Evolutionary conservation across 1,139 yeast species (phyloP), one percentile per base, ranked within the genome.

Genomic region (Suhomyces bokatorum): DNA sequence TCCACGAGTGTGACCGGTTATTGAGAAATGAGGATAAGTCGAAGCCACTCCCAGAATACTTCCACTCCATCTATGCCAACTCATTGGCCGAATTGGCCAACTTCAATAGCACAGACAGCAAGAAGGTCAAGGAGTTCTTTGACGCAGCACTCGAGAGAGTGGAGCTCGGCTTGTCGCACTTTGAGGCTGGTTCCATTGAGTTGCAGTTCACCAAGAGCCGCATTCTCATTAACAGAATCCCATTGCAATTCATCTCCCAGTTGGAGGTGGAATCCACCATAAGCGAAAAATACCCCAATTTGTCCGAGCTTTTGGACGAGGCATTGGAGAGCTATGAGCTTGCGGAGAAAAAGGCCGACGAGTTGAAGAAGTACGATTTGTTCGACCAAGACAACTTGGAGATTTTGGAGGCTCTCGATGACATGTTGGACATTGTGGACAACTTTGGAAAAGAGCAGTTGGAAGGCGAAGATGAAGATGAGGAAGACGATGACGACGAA

Each of bases 1-100:
- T 93, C 16, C 97, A 93, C 58, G 98, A 93, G 63, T 87, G 97
- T 66, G 97, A 91, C 58, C 69, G 96, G 38, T 62, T 89, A 34
- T 71, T 89, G 53, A 75, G 96, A 55, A 72, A 75, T 44, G 40
- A 37, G 20, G 32, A 40, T 35, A 65, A 64, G 22, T 60, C 62
- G 10, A 47, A 49, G 24, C 39, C 50, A 16, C 61, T 87, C 16
- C 80, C 84, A 13, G 82, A 81, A 15, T 72, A 71, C 39, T 88
- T 89, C 63, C 87, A 88, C 59, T 69, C 83, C 8, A 78, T 86
- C 28, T 91, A 90, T 60, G 90, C 89, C 0, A 67, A 79, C 40
- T 83, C 96, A 0, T 70, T 91, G 43, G 74, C 85, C 32, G 89
- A 85, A 47, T 69, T 89, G 55, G 82, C 91, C 3, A 72, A 69